Evolutionary conservation across 768 basidiomycete genomes (phyloP).

Genomic region (Kwoniella mangroviensis): DNA sequence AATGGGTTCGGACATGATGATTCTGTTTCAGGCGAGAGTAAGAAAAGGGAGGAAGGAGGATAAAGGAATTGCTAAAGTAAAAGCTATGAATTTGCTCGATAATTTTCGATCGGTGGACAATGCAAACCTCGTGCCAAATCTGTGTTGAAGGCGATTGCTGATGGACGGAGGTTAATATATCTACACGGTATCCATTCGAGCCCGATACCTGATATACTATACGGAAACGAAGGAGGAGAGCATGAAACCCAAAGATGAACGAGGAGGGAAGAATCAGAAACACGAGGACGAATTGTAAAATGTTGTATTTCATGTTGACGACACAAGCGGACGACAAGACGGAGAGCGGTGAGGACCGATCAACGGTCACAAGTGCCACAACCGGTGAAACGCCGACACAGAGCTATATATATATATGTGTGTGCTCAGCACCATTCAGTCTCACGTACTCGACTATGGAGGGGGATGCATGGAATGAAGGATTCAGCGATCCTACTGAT

Average conservation of each 20-base stretch:
- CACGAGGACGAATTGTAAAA: not conserved
- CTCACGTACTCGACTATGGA: too few relatives aligned
- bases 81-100: not conserved
- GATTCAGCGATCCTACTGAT: too few relatives aligned
- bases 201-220: not conserved
- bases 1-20: slow-evolving; percentile 7
- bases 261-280: not conserved
- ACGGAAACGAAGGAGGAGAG: too few relatives aligned
- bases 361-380: not conserved
- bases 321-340: not conserved
- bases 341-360: slow-evolving; percentile 5
- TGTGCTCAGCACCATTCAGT: not conserved
- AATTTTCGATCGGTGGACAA: not conserved
- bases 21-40: not conserved
- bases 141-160: not conserved
- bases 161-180: not conserved
- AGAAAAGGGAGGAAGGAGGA: not conserved
- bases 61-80: not conserved
- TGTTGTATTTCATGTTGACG: too few relatives aligned
- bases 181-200: not conserved
- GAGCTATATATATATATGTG: not conserved
- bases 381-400: not conserved
- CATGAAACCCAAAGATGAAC: too few relatives aligned
- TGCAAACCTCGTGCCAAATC: not conserved
- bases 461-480: too few relatives aligned